These are phyloP conservation scores for Hondaea fermentalgiana DNA, from an alignment of 108 stramenopile species.

Conservation along the genomic window DNA sequence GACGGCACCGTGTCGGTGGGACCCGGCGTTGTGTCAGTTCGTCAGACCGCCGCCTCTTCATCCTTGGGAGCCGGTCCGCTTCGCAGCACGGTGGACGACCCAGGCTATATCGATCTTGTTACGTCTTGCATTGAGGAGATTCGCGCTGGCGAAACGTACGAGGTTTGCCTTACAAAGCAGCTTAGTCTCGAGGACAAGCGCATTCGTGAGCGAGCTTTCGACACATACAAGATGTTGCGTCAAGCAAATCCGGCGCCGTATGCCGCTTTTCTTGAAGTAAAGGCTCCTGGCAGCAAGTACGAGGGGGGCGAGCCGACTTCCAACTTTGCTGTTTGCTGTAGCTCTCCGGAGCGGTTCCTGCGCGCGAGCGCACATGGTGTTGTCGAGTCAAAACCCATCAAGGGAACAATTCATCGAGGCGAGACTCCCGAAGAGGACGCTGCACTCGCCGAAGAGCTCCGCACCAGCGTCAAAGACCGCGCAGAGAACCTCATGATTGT, in stretches of 20 bases:
- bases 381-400: slow-evolving; percentile 92
- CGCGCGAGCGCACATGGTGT: slow-evolving; percentile 44
- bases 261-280: slow-evolving; percentile 63
- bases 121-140: slow-evolving; percentile 37
- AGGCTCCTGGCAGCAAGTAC: not conserved
- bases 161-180: slow-evolving; percentile 82
- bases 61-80: not conserved
- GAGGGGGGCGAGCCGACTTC: not conserved
- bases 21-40: too few relatives aligned
- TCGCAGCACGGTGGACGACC: not conserved
- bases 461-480: slow-evolving; percentile 64
- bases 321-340: slow-evolving; percentile 72
- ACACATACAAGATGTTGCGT: slow-evolving; percentile 64
- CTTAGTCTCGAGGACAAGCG: slow-evolving; percentile 37
- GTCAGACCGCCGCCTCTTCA: not conserved
- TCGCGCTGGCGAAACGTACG: slow-evolving; percentile 73
- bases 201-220: slow-evolving; percentile 33
- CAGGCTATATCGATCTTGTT: not conserved
- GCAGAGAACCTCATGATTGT: slow-evolving; percentile 98
- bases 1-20: too few relatives aligned
- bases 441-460: slow-evolving; percentile 30
- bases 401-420: slow-evolving; percentile 71
- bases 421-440: slow-evolving; percentile 35
- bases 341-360: slow-evolving; percentile 86
- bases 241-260: slow-evolving; percentile 80